Conservation (phyloP, 2,329 filamentous ascomycete genomes). For the Mycosphaerelloides madeirae region DNA sequence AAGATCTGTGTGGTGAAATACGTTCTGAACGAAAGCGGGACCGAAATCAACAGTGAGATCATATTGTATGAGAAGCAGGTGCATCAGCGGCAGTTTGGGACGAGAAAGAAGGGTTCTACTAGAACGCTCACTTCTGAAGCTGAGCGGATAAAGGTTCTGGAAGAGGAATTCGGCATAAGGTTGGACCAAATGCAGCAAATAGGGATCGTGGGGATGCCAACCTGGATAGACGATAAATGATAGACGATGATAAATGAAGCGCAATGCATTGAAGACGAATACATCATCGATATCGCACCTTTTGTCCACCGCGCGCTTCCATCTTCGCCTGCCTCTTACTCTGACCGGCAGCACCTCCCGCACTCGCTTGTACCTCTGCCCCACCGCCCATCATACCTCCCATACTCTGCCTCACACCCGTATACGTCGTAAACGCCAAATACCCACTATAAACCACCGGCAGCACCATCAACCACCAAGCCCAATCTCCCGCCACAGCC, state of each 20-base stretch:
- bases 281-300: slow-evolving; percentile 44
- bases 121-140: slow-evolving; percentile 38
- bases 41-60: slow-evolving; percentile 34
- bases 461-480: slow-evolving; percentile 56
- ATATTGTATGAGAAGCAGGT: slow-evolving; percentile 41
- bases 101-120: slow-evolving; percentile 34
- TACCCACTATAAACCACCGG: slow-evolving; percentile 43
- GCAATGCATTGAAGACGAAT: neutral
- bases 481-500: slow-evolving; percentile 74
- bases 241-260: no score
- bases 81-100: slow-evolving; percentile 42
- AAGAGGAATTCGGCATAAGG: slow-evolving; percentile 42
- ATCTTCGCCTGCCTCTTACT: slow-evolving; percentile 50
- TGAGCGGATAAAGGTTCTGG: slow-evolving; percentile 40
- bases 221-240: slow-evolving; percentile 1
- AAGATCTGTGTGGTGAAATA: slow-evolving; percentile 40
- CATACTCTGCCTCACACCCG: slow-evolving; percentile 41
- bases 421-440: slow-evolving; percentile 44
- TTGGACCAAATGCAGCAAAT: slow-evolving; percentile 36
- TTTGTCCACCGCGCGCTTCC: slow-evolving; percentile 50
- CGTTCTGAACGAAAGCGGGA: slow-evolving; percentile 40
- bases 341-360: slow-evolving; percentile 29
- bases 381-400: slow-evolving; percentile 39
- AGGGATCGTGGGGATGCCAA: slow-evolving; percentile 31
- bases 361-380: slow-evolving; percentile 20